Percentiles rank a stretch among this genome's conserved stretches.
Evolutionary conservation across 306 rosid genomes (phyloP).

Genomic region (Chamaecrista fasciculata): DNA sequence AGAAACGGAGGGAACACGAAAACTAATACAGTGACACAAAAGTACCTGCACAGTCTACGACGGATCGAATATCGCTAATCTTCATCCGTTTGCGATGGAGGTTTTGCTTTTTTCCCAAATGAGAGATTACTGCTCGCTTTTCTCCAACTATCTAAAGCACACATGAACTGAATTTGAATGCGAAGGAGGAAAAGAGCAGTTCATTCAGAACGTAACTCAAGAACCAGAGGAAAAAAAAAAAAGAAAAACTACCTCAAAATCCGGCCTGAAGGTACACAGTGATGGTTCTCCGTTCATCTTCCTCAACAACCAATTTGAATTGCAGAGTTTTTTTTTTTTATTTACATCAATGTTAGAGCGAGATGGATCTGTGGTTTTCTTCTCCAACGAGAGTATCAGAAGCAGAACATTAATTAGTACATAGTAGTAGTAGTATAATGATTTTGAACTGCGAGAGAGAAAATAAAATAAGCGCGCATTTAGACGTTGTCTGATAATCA

Average conservation of each 20-base stretch:
- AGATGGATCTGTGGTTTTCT: constrained; percentile 20
- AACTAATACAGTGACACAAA: background rate
- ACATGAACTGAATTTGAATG: background rate
- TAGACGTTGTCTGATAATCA: background rate
- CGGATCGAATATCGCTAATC: constrained; percentile 64
- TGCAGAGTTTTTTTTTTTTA: background rate
- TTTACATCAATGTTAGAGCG: too few species aligned
- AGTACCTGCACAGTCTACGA: constrained; percentile 57
- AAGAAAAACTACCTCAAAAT: constrained; percentile 45
- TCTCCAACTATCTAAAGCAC: constrained; percentile 41
- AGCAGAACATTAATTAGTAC: too few species aligned
- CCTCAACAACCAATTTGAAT: constrained; percentile 1
- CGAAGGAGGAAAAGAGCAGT: background rate
- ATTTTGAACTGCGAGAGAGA: constrained; percentile 32
- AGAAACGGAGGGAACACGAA: background rate
- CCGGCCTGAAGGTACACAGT: constrained; percentile 29
- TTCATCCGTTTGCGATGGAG: constrained; percentile 52
- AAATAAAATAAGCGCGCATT: constrained; percentile 28
- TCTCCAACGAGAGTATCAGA: background rate
- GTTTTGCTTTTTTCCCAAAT: constrained; percentile 36
- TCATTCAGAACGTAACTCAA: constrained; percentile 1
- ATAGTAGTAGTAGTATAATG: background rate
- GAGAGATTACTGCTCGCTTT: constrained; percentile 43
- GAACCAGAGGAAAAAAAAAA: constrained; percentile 11
- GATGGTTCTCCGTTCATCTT: constrained; percentile 37